Base-by-base conservation (phyloP, 2,329 filamentous ascomycete species). In the Ceratocystis smalleyi region DNA sequence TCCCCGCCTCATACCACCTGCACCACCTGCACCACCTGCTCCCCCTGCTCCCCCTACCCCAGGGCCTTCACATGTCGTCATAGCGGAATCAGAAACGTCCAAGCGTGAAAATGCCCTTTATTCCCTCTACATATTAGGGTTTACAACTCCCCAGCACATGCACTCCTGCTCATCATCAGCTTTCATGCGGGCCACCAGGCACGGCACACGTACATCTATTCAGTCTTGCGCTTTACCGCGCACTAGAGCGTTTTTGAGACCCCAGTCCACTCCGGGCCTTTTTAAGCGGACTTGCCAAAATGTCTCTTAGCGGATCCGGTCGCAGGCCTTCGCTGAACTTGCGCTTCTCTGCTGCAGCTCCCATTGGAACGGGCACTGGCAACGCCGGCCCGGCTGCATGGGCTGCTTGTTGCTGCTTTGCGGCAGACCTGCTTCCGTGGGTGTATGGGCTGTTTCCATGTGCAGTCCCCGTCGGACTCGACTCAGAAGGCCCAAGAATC, bases 261-360 rank as follows among this genome's bases (percentile, higher is more conserved):
- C 17, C 54, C 30, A 57, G 12, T 6, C 54, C 54, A 47, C 55
- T 40, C 54, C 62, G 59, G 1, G 59, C 59, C 43, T 62, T 60
- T 51, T 64, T 64, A 19, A 51, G 22, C 5, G 61, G 61, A 63
- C 57, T 61, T 12, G 66, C 61, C 45, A 65, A 60, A 15, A 60
- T 67, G 45, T 62, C 64, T 15, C 64, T 45, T 5, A 73, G 72
- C 32, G 75, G 70, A 10, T 71, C 70, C 30, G 75, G 74, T 27
- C 71, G 63, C 7, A 64, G 35, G 17, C 62, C 64, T 6, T 61
- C 64, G 30, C 64, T 67, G 51, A 65, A 65, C 61, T 66, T 67
- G 55, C 65, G 65, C 59, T 67, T 66, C 45, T 67, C 67, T 12
- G 63, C 45, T 8, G 63, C 55, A 1, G 67, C 63, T 7, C 57